Evolutionary conservation across 495 filamentous ascomycete genomes (phyloP), one percentile per base, ranked within the genome.

Genomic region (Bryoglossum gracile): DNA sequence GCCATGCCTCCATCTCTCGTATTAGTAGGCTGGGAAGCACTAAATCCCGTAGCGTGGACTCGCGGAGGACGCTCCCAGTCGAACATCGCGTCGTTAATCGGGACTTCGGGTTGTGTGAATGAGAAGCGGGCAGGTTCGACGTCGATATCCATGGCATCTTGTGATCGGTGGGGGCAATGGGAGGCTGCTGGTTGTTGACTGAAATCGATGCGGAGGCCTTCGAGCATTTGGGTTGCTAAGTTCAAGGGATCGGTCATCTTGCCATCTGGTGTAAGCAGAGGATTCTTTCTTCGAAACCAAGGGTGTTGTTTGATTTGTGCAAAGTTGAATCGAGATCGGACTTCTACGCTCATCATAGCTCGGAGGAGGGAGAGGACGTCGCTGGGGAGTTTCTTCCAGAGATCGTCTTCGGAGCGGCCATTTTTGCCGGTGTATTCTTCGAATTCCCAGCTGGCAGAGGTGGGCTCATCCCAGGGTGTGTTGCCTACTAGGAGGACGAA

Each of bases 401-500:
- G 72, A 35, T 86, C 80, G 58, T 97, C 94, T 9, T 76, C 80
- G 50, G 85, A 87, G 30, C 84, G 81, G 14, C 89, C 85, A 39
- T 84, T 80, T 0, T 81, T 87, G 21, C 75, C 74, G n/a, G 84
- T 70, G 61, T 92, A 97, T 66, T 94, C 87, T 56, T 84, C 74
- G 58, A 82, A 94, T 62, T 94, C 87, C 70, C 82, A 88, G 60
- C 84, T 87, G 48, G 76, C 69, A 17, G 76, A 65, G 9, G 89
- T 89, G 1, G 92, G 92, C 59, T 92, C 86, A 58, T 97, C 94
- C 92, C 92, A 99, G 0, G 92, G 92, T 2, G 92, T 99, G 64
- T 99, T 99, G 9, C 92, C 92, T 4, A 90, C 89, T 14, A 99
- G 66, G 3, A 99, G 71, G 33, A 97, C 92, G 59, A 99, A 99